Base-by-base conservation (phyloP, 2,329 filamentous ascomycete genomes). In the Pseudogymnoascus sp. region DNA sequence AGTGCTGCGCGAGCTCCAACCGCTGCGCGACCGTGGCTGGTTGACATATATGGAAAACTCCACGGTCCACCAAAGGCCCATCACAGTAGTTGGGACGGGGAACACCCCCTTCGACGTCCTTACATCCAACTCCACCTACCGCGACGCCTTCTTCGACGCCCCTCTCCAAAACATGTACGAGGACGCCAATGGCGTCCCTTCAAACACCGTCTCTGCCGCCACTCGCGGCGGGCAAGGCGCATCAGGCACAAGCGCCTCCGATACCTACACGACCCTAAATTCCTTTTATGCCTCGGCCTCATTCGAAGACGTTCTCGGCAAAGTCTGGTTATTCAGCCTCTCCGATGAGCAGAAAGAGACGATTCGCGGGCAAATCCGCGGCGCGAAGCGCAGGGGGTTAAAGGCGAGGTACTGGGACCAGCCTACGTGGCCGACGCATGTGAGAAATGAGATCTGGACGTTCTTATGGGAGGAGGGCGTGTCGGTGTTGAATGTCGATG, bases 81-180 rank as follows among this genome's bases (percentile, higher is more conserved):
- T 91, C 36, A 91, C 87, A 0, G 82, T 91, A 1, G 86, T 91
- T 1, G 86, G 82, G 1, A 89, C 87, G 1, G 88, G 89, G 11
- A 83, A 83, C 67, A 81, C 84, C 0, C 84, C 82, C 0, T 86
- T 87, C 68, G 78, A 84, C 63, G 70, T 81, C 8, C 69, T 89
- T 9, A 74, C 79, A 3, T 72, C 76, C n/a, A 83, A 84, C 68
- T 68, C 75, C 5, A 83, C 79, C 1, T 79, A 83, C 66, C 78
- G 84, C 31, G 85, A 89, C 71, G 76, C 84, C 63, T 88, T 88
- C 73, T 87, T 85, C 70, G 87, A 90, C 68, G 87, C 87, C 0
- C 86, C 86, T 0, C 77, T 89, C 0, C 73, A 78, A 63, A 70
- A 75, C 68, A 70, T 79, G 72, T 72, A 74, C 9, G 61, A 66